Base-by-base conservation (phyloP, 768 basidiomycete genomes). In the Suillus fuscotomentosus region DNA sequence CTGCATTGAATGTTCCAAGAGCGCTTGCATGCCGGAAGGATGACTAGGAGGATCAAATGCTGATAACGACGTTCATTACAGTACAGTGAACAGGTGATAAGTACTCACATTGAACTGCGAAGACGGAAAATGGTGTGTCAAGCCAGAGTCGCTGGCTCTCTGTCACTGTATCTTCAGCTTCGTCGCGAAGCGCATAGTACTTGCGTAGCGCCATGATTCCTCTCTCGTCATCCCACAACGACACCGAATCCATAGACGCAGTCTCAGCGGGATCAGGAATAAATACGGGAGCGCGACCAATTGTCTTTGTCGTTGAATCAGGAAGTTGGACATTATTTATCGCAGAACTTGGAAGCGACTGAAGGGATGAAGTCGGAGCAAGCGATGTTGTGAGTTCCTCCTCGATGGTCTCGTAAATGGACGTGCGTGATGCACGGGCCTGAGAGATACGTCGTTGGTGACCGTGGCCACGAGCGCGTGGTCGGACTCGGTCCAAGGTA, bases 361-460 rank as follows among this genome's bases (percentile, higher is more conserved):
- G 67, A 2, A 72, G 69, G 0, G 80, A 79, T 22, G 64, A 70
- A 34, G 71, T 60, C 1, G 70, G 56, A 3, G 78, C 75, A 10
- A 68, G 48, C 3, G 74, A 60, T 0, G 78, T 80, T 5, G 80
- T 78, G 14, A 79, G 71, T 66, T 93, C 92, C 69, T 94, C 92
- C 62, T 91, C 82, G 56, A 94, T 93, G 0, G 89, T 92, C 72
- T 92, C 91, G 67, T 92, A 93, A 0, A 91, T 83, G 0, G 91
- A 92, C 0, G 85, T 78, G 5, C 88, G 82, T 14, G 88, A 88
- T 10, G 83, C 81, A 22, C 85, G 84, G 36, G 85, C 82, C 56
- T 86, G 83, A 2, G 90, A 91, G 59, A 86, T 83, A 2, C 90
- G 84, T 42, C 90, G 87, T 45, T 87, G 87, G 71, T 92, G 90